These are phyloP conservation scores for Sphaerobolus stellatus DNA, from an alignment of 1,284 basidiomycete genomes.

Conservation along the genomic window DNA sequence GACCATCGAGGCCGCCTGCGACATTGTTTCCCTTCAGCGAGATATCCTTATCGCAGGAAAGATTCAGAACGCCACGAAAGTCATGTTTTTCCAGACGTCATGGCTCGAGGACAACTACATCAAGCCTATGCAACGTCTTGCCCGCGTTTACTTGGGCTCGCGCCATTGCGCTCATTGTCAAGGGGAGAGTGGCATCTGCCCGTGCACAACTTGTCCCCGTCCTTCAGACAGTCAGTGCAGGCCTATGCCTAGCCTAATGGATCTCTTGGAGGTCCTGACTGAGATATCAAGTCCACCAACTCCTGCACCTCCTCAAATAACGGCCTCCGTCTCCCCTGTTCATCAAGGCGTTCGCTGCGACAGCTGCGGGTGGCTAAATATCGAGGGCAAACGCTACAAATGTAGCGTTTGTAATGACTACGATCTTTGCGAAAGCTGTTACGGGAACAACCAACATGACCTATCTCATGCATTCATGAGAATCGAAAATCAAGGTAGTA, in stretches of 20 bases:
- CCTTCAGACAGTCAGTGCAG: too few species aligned
- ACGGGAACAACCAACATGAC: background rate
- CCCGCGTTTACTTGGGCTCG: background rate
- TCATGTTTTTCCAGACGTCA: background rate
- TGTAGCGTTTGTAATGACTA: background rate
- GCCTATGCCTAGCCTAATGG: too few species aligned
- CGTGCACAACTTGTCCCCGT: background rate
- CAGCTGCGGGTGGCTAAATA: too few species aligned
- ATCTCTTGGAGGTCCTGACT: too few species aligned
- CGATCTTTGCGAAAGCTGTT: background rate
- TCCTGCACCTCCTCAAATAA: too few species aligned
- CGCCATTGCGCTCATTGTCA: background rate
- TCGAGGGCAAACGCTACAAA: background rate
- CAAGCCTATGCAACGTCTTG: background rate
- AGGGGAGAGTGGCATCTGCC: background rate
- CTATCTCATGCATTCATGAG: background rate
- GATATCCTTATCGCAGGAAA: background rate
- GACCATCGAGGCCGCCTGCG: background rate
- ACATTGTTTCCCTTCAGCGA: background rate
- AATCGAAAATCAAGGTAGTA: background rate
- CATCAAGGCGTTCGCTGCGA: too few species aligned
- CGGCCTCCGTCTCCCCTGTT: too few species aligned
- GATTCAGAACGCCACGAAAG: background rate
- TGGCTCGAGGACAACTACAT: background rate
- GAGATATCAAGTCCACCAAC: too few species aligned